phyloP scores from a whole-genome alignment of 768 basidiomycete species.

The Tylopilus plumbeoviolaceoides region DNA sequence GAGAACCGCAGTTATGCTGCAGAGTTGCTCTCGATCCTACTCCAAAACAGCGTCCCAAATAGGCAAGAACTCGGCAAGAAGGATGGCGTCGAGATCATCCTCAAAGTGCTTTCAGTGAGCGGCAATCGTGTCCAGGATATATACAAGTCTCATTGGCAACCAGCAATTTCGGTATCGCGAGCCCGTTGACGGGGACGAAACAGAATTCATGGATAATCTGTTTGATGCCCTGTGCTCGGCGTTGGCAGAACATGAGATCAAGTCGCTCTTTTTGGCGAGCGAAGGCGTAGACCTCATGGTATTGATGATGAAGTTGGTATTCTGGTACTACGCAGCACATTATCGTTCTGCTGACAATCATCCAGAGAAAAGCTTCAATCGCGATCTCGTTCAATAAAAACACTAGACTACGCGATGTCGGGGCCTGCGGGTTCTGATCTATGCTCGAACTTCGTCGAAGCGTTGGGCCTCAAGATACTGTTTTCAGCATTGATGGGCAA shows the following conservation, averaged over 20 bases:
- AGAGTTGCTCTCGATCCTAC: conserved; percentile 86
- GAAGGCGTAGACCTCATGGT: conserved; percentile 98
- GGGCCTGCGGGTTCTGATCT: conserved; percentile 61
- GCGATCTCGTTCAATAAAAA: conserved; percentile 82
- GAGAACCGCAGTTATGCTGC: conserved; percentile 93
- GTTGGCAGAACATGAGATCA: conserved; percentile 73
- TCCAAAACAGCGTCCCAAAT: conserved; percentile 71
- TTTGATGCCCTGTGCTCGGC: conserved; percentile 90
- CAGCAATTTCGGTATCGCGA: conserved; percentile 87
- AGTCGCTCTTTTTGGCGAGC: conserved; percentile 76
- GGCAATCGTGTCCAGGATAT: conserved; percentile 1
- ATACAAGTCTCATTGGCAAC: conserved; percentile 9
- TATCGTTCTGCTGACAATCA: background rate
- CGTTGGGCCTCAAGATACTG: conserved; percentile 80
- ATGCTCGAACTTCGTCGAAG: conserved; percentile 86
- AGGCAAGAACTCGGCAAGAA: conserved; percentile 63
- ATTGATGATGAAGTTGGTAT: conserved; percentile 89
- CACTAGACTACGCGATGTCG: conserved; percentile 87
- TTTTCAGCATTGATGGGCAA: conserved; percentile 95
- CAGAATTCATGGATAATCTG: conserved; percentile 97
- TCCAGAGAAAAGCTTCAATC: conserved; percentile 78
- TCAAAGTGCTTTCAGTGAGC: conserved; percentile 80
- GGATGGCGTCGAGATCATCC: conserved; percentile 72
- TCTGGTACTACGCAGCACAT: background rate
- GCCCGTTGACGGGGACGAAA: conserved; percentile 83